Base-by-base conservation (phyloP, 2,329 filamentous ascomycete genomes). In the Colletotrichum sp. region DNA sequence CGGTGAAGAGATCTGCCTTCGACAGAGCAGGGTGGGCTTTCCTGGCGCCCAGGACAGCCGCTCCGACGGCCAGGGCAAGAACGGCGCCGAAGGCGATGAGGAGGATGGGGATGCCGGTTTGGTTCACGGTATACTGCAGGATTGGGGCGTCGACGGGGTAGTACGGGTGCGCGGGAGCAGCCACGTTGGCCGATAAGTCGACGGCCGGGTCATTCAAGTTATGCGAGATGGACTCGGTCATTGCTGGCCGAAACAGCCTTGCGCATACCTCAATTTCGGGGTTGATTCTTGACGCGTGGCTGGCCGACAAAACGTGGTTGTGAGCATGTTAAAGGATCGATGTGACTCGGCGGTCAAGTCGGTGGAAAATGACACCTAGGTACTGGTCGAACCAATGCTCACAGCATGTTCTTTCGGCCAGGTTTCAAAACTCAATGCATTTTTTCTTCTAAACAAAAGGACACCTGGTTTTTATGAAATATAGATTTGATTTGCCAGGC, bases 61-160 rank as follows among this genome's bases (percentile, higher is more conserved):
- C 77, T 18, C 83, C 77, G n/a, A 89, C 77, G 6, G 86, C 81
- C 70, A 81, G 79, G 25, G 80, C 80, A 15, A 88, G 77, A 25
- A 87, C 81, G 55, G 79, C 80, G 12, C 79, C 86, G 64, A 89
- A 84, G 13, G 82, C 77, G 6, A 79, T 78, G 5, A 88, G 79
- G 10, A 91, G 79, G 18, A 82, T 81, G 8, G 77, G 56, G 7
- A 89, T 66, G 2, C 86, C 81, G 7, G 82, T 81, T 25, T 81
- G 82, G 77, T 91, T 91, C 58, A 88, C 82, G 22, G 78, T 80
- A 78, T 89, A 92, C 58, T 80, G 78, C 3, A 87, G 84, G 32
- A 92, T 86, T 16, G 76, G 73, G 18, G 86, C 85, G 58, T 83
- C 82, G 4, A 80, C 80, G 0, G 90, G 90, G 77, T 87, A 88